Percentiles rank a stretch among this genome's conserved stretches.
These are phyloP conservation scores for Aurantiochytrium sp. DNA, from an alignment of 108 stramenopile species.

Conservation along the genomic window DNA sequence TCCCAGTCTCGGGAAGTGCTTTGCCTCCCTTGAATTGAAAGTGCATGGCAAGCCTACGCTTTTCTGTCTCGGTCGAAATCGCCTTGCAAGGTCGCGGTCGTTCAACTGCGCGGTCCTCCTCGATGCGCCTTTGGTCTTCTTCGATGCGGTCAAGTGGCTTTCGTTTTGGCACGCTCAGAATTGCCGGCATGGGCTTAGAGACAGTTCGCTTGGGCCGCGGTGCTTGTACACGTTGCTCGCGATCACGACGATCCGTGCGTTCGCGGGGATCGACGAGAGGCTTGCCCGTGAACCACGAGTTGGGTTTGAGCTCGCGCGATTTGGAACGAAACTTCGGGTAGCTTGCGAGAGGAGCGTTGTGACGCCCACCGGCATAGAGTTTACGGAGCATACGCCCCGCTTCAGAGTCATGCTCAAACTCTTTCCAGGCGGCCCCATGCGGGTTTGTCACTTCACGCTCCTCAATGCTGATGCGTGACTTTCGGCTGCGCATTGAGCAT, in stretches of 20 bases:
- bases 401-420: slow-evolving; percentile 4
- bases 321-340: background rate
- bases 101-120: background rate
- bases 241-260: background rate
- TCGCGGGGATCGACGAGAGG: background rate
- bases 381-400: background rate
- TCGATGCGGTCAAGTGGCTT: background rate
- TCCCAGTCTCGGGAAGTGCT: background rate
- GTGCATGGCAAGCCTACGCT: background rate
- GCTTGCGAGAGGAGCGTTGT: background rate
- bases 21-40: slow-evolving; percentile 19
- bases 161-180: background rate
- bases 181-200: background rate
- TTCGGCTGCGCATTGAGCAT: background rate
- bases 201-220: background rate
- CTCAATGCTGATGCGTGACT: background rate
- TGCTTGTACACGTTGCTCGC: background rate
- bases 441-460: background rate
- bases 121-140: background rate
- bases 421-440: background rate
- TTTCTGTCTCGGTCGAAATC: background rate
- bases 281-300: background rate
- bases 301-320: background rate
- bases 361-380: background rate
- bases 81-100: background rate